Conservation (phyloP, 257 asterid genomes). For the Nicotiana tomentosiformis region DNA sequence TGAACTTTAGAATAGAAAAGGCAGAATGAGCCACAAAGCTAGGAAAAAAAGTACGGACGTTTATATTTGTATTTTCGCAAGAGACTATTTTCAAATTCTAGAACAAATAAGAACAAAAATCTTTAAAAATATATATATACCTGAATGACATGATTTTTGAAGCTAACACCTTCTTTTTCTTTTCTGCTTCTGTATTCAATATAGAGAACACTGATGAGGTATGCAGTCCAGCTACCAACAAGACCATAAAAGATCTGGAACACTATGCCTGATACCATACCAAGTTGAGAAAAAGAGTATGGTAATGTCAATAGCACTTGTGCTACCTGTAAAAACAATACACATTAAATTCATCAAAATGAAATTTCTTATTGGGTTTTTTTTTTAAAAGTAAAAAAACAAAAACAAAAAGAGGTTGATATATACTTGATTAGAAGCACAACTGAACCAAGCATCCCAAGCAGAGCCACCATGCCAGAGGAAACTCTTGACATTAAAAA, state of each 20-base stretch:
- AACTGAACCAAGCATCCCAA: constrained; percentile 99
- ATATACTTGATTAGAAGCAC: constrained; percentile 86
- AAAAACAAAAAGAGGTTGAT: not conserved
- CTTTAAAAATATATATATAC: constrained; percentile 16
- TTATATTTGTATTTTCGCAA: not conserved
- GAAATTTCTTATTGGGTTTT: not conserved
- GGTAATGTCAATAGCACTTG: constrained; percentile 92
- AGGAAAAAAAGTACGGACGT: not conserved
- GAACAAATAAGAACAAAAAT: no score
- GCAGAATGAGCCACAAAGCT: no score
- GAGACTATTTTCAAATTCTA: no score
- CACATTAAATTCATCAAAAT: not conserved
- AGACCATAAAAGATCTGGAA: constrained; percentile 82
- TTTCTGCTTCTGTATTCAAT: constrained; percentile 78
- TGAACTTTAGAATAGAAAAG: not conserved
- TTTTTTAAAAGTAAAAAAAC: not conserved
- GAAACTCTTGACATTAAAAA: constrained; percentile 51
- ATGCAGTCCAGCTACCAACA: constrained; percentile 96
- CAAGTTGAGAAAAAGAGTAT: constrained; percentile 89
- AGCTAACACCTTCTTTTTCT: constrained; percentile 85
- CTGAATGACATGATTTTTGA: constrained; percentile 97
- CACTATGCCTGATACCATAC: constrained; percentile 72
- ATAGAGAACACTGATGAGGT: constrained; percentile 85
- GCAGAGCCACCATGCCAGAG: constrained; percentile 99
- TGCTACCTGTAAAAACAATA: constrained; percentile 50